Base-by-base conservation (phyloP, 1,284 basidiomycete genomes). In the Austroboletus olivaceoglutinosus region DNA sequence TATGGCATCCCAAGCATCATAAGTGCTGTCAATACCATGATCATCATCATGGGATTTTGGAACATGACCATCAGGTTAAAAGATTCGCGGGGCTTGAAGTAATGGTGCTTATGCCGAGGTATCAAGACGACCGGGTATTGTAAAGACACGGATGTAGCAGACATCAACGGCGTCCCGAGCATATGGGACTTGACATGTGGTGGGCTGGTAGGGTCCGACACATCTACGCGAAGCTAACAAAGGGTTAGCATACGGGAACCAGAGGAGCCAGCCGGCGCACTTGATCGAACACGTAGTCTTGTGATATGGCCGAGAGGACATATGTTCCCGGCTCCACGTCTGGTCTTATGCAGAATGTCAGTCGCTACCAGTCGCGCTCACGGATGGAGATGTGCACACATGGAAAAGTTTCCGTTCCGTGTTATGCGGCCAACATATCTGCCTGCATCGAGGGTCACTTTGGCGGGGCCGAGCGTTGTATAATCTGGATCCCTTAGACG, bases 11-110 rank as follows among this genome's bases (percentile, higher is more conserved):
- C 81, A 19, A 90, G 70, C 70, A 91, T 81, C 80, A 93, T 81
- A 30, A 73, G 71, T 27, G 78, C 90, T 39, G 77, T 85, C 57
- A 80, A 74, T 18, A 86, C 73, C 86, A 91, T 89, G 73, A 93
- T 81, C 52, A 94, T 72, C 72, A 91, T 86, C 91, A 94, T 93
- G 3, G 91, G 91, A 64, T 82, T 92, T 60, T 87, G 84, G 62
- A 94, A 74, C 86, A 93, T 89, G 43, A 76, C 82, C 48, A 90
- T 51, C 23, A 92, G 59, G 67, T 91, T 88, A 75, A 93, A 89
- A 18, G 81, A 80, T 63, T 89, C 78, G 16, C 69, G 76, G 21
- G 86, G 82, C 47, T 83, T 77, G 65, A 87, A 93, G 64, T 87
- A 91, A 49, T 67, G 72, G 61, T 83, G 76, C 61, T 75, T 80